Evolutionary conservation across 805 yeast species (phyloP).

Genomic region (Naumovozyma dairenensis): DNA sequence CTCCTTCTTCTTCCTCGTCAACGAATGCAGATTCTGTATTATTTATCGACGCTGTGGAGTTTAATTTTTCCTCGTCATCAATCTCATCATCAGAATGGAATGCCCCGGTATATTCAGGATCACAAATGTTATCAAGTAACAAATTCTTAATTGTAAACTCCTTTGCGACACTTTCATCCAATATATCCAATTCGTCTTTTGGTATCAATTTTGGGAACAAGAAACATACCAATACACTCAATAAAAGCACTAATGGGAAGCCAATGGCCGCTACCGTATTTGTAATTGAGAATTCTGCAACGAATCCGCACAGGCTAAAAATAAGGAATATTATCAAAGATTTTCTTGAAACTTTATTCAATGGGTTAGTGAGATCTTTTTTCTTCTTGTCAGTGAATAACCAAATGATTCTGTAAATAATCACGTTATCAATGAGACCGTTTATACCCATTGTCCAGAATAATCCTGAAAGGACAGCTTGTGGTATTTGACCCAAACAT

Average conservation of each 20-base stretch:
- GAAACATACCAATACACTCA: slow-evolving; percentile 53
- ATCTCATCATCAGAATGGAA: no score
- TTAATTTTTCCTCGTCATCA: no score
- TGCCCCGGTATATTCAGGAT: no score
- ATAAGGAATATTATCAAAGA: slow-evolving; percentile 43
- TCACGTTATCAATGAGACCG: slow-evolving; percentile 59
- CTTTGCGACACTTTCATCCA: slow-evolving; percentile 62
- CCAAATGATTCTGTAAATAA: slow-evolving; percentile 53
- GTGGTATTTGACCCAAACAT: slow-evolving; percentile 79
- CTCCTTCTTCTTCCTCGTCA: no score
- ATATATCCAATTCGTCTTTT: slow-evolving; percentile 42
- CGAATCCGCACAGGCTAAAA: slow-evolving; percentile 58
- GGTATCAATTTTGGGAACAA: slow-evolving; percentile 58
- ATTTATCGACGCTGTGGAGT: no score
- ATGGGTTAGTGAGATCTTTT: slow-evolving; percentile 23
- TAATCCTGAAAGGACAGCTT: slow-evolving; percentile 84
- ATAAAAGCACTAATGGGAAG: slow-evolving; percentile 74
- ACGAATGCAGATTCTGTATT: no score
- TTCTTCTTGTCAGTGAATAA: slow-evolving; percentile 48
- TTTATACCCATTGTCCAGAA: slow-evolving; percentile 89
- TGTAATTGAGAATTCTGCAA: slow-evolving; percentile 76
- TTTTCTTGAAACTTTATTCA: slow-evolving; percentile 26
- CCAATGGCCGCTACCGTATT: slow-evolving; percentile 88
- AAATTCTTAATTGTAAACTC: slow-evolving; percentile 43
- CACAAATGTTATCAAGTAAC: slow-evolving; percentile 17